These are phyloP conservation scores for Penicillium samsonianum DNA, from an alignment of 495 filamentous ascomycete genomes.

Conservation along the genomic window DNA sequence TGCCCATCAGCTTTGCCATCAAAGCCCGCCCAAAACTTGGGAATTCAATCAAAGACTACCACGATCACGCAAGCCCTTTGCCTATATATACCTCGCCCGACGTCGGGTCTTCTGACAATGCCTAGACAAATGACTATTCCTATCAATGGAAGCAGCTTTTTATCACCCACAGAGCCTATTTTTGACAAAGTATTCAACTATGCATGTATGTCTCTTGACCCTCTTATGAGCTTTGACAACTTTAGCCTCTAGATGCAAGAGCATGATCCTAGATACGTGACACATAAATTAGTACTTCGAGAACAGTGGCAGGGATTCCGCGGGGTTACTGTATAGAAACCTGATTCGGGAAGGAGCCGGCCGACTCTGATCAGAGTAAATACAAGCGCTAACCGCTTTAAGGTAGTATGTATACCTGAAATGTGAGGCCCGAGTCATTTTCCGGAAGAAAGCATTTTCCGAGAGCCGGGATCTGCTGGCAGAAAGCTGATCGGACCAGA, in stretches of 20 bases:
- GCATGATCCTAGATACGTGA: no score
- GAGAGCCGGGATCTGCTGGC: background rate
- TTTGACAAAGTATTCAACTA: background rate
- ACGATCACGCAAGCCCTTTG: no score
- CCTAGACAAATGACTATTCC: background rate
- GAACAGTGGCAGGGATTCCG: no score
- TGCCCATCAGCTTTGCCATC: constrained; percentile 11
- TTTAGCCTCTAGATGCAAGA: no score
- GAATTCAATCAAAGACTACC: constrained; percentile 3
- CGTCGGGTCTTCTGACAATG: background rate
- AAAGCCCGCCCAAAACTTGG: background rate
- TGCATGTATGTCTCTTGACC: background rate
- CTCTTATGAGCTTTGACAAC: no score
- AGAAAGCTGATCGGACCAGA: constrained; percentile 1
- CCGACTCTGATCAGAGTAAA: background rate
- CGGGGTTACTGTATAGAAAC: no score
- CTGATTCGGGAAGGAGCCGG: no score
- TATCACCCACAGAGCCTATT: constrained; percentile 1
- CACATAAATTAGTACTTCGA: no score
- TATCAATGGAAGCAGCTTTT: background rate
- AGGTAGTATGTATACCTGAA: background rate
- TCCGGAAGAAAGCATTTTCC: background rate
- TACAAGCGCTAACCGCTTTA: background rate
- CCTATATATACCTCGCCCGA: constrained; percentile 3
- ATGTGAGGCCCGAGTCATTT: background rate